Conservation (phyloP, 306 rosid genomes). For the Prosopis cineraria region DNA sequence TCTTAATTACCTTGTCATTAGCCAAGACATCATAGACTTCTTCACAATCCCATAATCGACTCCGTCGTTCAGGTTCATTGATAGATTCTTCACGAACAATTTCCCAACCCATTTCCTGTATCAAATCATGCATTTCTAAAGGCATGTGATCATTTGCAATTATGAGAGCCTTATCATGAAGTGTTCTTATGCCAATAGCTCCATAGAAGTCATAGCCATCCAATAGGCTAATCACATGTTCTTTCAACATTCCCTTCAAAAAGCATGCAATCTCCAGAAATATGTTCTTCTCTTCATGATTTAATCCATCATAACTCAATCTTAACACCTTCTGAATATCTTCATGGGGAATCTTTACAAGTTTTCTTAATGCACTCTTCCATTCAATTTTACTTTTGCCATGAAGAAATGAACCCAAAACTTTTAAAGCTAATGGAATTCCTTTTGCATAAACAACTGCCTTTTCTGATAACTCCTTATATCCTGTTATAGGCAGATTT, state of each 20-base stretch:
- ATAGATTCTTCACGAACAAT: constrained; percentile 24
- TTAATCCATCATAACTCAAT: constrained; percentile 26
- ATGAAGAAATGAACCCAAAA: constrained; percentile 15
- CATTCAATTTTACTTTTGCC: not conserved
- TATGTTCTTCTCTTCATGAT: not conserved
- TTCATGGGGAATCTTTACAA: not conserved
- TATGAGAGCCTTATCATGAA: constrained; percentile 18
- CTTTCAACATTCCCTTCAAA: not conserved
- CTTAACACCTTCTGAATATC: not conserved
- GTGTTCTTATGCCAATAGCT: not conserved
- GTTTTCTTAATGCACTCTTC: not conserved
- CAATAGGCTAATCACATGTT: not conserved
- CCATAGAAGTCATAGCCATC: not conserved
- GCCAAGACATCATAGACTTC: constrained; percentile 1
- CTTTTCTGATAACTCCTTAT: not conserved
- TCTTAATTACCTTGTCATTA: constrained; percentile 12
- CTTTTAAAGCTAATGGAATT: constrained; percentile 24
- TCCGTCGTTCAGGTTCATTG: not conserved
- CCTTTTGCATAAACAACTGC: not conserved
- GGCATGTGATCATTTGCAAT: not conserved
- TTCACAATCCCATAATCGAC: constrained; percentile 20
- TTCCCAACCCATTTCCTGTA: constrained; percentile 19
- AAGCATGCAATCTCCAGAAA: constrained; percentile 25
- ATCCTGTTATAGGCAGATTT: not conserved
- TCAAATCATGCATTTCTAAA: constrained; percentile 34